Evolutionary conservation across 306 rosid species (phyloP), one percentile per base, ranked within the genome.

Genomic region (Prunus campanulata): DNA sequence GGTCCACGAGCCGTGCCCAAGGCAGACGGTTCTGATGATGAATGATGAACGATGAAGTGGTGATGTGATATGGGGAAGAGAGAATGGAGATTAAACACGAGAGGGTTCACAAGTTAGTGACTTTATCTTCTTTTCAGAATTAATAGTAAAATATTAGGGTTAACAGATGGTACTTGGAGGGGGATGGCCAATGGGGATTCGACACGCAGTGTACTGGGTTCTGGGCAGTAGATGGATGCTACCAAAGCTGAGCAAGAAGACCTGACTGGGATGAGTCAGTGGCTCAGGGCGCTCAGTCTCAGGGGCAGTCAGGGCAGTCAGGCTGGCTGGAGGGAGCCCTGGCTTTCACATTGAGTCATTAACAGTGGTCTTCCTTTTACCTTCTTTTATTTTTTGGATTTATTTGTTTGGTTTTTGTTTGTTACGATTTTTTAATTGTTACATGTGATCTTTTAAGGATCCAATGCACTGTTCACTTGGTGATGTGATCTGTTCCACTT

Each of bases 91-190:
- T 16, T 30, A 25, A 39, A 39, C 44, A 2, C n/a, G 4, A 20
- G 20, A 5, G 25, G 14, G 4, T n/a, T 55, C 4, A 13, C 62
- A 59, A 59, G 22, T 24, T 3, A 22, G 6, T 22, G 32, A 30
- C 49, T 50, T 75, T 75, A 62, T 35, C 77, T 70, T 70, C 74
- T 81, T 75, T 68, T 61, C 6, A 70, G 62, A 19, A 18, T n/a
- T 14, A 25, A 13, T 24, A 10, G 14, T 50, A 22, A 11, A 30
- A 16, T 19, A 20, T 25, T 10, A 35, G 25, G 46, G 52, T 72
- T 50, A 79, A 79, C 51, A 48, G 4, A 77, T 50, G 64, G 59
- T 64, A 71, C 68, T 14, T 19, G 15, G 79, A 0, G 2, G 7
- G 39, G 10, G 8, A 1, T 0, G 18, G 2, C 69, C 3, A 79